Conservation (phyloP, 1,284 basidiomycete species). For the Caloboletus firmus region DNA sequence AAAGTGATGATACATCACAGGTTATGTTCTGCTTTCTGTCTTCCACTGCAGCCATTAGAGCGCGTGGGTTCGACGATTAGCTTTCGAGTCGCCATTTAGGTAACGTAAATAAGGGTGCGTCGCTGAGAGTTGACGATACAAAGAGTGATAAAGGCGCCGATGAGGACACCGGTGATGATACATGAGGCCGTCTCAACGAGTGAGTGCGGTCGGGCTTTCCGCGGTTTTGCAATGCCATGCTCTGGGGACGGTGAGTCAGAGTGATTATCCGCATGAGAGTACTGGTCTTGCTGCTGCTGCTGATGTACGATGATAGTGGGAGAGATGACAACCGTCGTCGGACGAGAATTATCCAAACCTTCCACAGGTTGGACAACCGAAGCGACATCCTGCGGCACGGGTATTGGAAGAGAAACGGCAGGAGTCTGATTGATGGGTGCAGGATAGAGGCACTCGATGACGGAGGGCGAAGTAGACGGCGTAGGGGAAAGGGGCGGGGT, state of each 20-base stretch:
- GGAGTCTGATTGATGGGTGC: neutral
- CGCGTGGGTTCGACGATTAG: neutral
- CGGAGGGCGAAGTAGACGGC: slow-evolving; percentile 17
- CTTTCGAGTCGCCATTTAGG: slow-evolving; percentile 14
- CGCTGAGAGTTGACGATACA: slow-evolving; percentile 51
- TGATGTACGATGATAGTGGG: slow-evolving; percentile 33
- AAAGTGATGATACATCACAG: slow-evolving; percentile 20
- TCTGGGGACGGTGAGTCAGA: slow-evolving; percentile 8
- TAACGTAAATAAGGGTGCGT: slow-evolving; percentile 46
- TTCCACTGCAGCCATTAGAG: neutral
- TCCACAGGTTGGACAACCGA: slow-evolving; percentile 3
- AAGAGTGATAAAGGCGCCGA: slow-evolving; percentile 54
- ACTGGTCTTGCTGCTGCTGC: slow-evolving; percentile 19
- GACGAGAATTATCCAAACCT: slow-evolving; percentile 1
- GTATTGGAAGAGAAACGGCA: neutral
- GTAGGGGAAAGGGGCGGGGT: slow-evolving; percentile 31
- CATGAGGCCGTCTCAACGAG: slow-evolving; percentile 49
- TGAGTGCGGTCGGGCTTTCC: slow-evolving; percentile 29
- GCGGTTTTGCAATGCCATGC: slow-evolving; percentile 13
- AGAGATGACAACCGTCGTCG: slow-evolving; percentile 21
- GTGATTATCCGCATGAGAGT: slow-evolving; percentile 8
- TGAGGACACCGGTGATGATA: slow-evolving; percentile 52
- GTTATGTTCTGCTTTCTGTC: slow-evolving; percentile 1
- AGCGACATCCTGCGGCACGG: slow-evolving; percentile 4
- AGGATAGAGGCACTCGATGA: slow-evolving; percentile 20